Evolutionary conservation across 2,329 filamentous ascomycete genomes (phyloP).

Genomic region (Arthrinium puccinioides): DNA sequence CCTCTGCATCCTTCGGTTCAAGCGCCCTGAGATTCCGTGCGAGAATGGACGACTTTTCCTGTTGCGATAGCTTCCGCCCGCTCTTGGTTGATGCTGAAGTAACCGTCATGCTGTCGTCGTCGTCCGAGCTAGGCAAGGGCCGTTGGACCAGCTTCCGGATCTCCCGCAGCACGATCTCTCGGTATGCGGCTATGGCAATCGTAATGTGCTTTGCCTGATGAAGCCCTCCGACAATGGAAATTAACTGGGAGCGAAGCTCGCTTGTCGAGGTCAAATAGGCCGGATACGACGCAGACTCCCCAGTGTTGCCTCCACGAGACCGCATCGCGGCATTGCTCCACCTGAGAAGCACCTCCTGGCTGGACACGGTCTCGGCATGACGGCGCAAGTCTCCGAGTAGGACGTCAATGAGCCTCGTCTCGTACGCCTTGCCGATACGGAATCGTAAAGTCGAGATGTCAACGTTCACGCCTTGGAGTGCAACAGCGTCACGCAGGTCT

Average conservation of each 20-base stretch:
- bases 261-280: slow-evolving; percentile 71
- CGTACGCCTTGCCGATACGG: slow-evolving; percentile 81
- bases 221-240: slow-evolving; percentile 69
- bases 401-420: slow-evolving; percentile 69
- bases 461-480: slow-evolving; percentile 70
- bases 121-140: slow-evolving; percentile 83
- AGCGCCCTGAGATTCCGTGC: slow-evolving; percentile 82
- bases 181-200: slow-evolving; percentile 74
- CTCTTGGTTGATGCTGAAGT: slow-evolving; percentile 74
- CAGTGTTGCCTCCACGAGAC: slow-evolving; percentile 57
- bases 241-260: slow-evolving; percentile 61
- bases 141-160: slow-evolving; percentile 78
- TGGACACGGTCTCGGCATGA: slow-evolving; percentile 70
- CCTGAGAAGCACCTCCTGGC: slow-evolving; percentile 68
- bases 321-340: slow-evolving; percentile 76
- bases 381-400: slow-evolving; percentile 71
- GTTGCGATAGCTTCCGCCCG: slow-evolving; percentile 62
- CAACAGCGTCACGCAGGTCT: slow-evolving; percentile 70
- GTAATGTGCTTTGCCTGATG: slow-evolving; percentile 73
- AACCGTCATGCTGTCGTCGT: slow-evolving; percentile 88
- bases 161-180: slow-evolving; percentile 77
- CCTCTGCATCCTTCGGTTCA: slow-evolving; percentile 77
- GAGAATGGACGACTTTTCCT: slow-evolving; percentile 83
- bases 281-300: slow-evolving; percentile 64
- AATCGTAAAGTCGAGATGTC: slow-evolving; percentile 71